Conservation (phyloP, 2,329 filamentous ascomycete species). For the Colletotrichum sp. region DNA sequence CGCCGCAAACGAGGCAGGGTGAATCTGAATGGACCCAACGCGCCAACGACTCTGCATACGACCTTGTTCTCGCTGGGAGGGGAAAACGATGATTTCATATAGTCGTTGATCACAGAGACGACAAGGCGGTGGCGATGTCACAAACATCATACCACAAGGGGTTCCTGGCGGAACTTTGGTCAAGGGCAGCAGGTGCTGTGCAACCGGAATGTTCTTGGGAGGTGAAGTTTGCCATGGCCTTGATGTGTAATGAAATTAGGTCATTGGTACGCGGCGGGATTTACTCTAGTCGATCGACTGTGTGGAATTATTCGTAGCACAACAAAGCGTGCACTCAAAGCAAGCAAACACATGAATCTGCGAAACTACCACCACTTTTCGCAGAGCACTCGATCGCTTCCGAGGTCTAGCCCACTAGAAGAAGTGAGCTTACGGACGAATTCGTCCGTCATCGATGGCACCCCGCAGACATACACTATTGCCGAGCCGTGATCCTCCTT, state of each 20-base stretch:
- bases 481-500: constrained; percentile 38
- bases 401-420: constrained; percentile 26
- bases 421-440: constrained; percentile 56
- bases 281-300: not conserved
- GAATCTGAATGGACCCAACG: not conserved
- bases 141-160: not conserved
- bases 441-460: constrained; percentile 72
- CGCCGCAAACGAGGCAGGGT: not conserved
- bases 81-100: not conserved
- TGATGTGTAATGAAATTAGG: not conserved
- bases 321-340: not conserved
- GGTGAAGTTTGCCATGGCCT: not conserved
- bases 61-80: not conserved
- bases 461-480: constrained; percentile 72
- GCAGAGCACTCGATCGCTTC: constrained; percentile 31
- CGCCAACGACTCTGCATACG: not conserved
- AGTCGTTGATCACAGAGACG: not conserved
- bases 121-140: not conserved
- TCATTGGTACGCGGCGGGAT: not conserved
- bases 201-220: not conserved
- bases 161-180: not conserved
- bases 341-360: not conserved
- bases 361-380: constrained; percentile 43
- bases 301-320: not conserved
- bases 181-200: not conserved